Base-by-base conservation (phyloP, 2,329 filamentous ascomycete species). In the Phyllosticta ampelicida region DNA sequence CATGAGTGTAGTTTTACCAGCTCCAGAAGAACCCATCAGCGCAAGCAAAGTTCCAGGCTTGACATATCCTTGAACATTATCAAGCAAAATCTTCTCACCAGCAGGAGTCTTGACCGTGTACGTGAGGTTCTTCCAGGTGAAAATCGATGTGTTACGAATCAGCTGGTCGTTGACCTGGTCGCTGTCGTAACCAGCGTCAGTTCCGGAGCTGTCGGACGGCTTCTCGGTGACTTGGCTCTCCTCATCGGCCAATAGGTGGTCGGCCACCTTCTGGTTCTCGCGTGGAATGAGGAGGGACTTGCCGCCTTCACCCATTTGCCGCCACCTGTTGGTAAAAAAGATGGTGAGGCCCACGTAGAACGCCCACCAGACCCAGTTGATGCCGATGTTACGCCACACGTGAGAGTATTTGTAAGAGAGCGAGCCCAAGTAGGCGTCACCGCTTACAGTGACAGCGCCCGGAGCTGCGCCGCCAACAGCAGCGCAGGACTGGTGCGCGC, bases 111-210 rank as follows among this genome's bases (percentile, higher is more conserved):
- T 55, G 36, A 62, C 58, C 10, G 52, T 56, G 54, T 62, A 62
- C 19, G 51, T 50, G 20, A 61, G 30, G 29, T 61, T 60, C 23
- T 60, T 56, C 60, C 86, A 91, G 1, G 87, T 91, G 59, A 95
- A 88, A 0, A 87, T 76, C 0, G 82, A 85, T 0, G 80, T 85
- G 67, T 87, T 87, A 23, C 79, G 79, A 28, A 84, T 71, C 0
- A 87, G 74, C 28, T 75, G 67, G 2, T 68, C 68, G 48, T 75
- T 70, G n/a, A 69, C 51, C 36, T 44, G 36, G 16, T 44, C 36
- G 16, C 36, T 44, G 13, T 44, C 36, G 36, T n/a, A 44, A n/a
- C 36, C 36, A 8, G 49, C 54, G 3, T 60, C 51, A 5, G n/a
- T n/a, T 55, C 55, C 53, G 9, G 52, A 54, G n/a, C 21, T 3